phyloP scores from a whole-genome alignment of 1,139 yeast genomes.

The Lodderomyces beijingensis region DNA sequence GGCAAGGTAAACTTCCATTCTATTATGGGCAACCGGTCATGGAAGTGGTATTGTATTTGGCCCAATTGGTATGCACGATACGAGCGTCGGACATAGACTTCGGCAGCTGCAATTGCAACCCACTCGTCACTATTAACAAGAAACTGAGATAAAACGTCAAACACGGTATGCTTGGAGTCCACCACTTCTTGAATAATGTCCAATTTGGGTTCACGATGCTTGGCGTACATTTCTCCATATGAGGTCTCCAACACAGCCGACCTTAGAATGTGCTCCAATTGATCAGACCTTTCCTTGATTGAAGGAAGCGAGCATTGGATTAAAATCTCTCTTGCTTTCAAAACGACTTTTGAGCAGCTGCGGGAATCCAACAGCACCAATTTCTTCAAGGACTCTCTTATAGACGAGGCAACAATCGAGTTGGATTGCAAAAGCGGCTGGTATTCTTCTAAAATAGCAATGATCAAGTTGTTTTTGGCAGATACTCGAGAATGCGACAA shows the following conservation, averaged over 20 bases:
- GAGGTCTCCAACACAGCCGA: slow-evolving; percentile 86
- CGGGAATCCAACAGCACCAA: slow-evolving; percentile 87
- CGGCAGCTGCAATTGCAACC: slow-evolving; percentile 94
- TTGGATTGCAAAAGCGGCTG: slow-evolving; percentile 69
- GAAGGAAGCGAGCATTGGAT: slow-evolving; percentile 97
- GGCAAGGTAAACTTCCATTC: slow-evolving; percentile 93
- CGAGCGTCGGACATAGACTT: slow-evolving; percentile 93
- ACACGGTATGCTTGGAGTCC: slow-evolving; percentile 93
- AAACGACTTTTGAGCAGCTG: slow-evolving; percentile 88
- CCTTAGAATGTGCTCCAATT: slow-evolving; percentile 90
- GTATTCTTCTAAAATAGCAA: slow-evolving; percentile 79
- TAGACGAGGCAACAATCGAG: slow-evolving; percentile 64
- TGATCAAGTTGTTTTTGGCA: slow-evolving; percentile 83
- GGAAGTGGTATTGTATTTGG: slow-evolving; percentile 60
- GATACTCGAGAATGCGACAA: slow-evolving; percentile 91
- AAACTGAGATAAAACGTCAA: slow-evolving; percentile 92
- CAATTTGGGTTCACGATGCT: slow-evolving; percentile 79
- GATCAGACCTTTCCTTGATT: slow-evolving; percentile 92
- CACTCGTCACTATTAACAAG: slow-evolving; percentile 78
- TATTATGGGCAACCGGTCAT: slow-evolving; percentile 62
- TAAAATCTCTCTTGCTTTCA: slow-evolving; percentile 92
- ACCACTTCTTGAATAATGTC: slow-evolving; percentile 84
- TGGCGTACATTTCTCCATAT: slow-evolving; percentile 77
- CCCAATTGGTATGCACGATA: slow-evolving; percentile 93
- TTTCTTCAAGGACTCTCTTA: slow-evolving; percentile 68